A percentile compares a stretch with the other conserved stretches of the same genome.
Evolutionary conservation across 2,329 filamentous ascomycete genomes (phyloP).

Genomic region (Fusarium nodosum): DNA sequence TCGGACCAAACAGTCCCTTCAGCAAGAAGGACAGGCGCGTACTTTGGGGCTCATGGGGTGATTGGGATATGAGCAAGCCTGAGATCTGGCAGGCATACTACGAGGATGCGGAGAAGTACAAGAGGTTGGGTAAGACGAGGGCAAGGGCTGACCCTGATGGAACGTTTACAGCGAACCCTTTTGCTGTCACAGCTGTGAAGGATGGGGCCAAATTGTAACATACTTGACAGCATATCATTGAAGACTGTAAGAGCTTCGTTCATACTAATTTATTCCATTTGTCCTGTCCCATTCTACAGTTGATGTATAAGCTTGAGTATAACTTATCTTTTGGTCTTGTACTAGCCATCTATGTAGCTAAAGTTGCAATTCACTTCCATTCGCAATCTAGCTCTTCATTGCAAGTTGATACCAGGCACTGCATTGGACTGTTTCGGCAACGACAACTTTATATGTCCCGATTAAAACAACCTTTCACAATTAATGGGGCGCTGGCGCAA

Average conservation of each 20-base stretch:
- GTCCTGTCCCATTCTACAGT: not conserved
- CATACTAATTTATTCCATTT: not conserved
- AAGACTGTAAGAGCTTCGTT: not conserved
- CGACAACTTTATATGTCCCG: fast-evolving
- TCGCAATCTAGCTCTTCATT: not conserved
- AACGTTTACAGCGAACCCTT: constrained; percentile 56
- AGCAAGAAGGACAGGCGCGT: constrained; percentile 56
- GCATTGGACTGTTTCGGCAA: no score
- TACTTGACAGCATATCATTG: not conserved
- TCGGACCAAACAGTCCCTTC: constrained; percentile 52
- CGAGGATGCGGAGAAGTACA: constrained; percentile 54
- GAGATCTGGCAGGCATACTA: constrained; percentile 55
- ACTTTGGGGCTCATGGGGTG: constrained; percentile 58
- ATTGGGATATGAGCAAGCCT: constrained; percentile 52
- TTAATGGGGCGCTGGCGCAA: constrained; percentile 26
- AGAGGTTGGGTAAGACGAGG: constrained; percentile 50
- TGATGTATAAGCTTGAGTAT: no score
- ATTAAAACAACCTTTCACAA: fast-evolving
- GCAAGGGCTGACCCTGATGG: constrained; percentile 54
- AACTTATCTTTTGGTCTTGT: no score
- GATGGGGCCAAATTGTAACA: not conserved
- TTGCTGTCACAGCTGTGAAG: constrained; percentile 40
- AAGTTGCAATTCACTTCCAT: not conserved
- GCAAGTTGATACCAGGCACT: no score
- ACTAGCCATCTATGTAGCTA: not conserved